A percentile compares a stretch with the other conserved stretches of the same genome.
Evolutionary conservation across 139 green algal species (phyloP).

Genomic region (Chlamydomonas eustigma): DNA sequence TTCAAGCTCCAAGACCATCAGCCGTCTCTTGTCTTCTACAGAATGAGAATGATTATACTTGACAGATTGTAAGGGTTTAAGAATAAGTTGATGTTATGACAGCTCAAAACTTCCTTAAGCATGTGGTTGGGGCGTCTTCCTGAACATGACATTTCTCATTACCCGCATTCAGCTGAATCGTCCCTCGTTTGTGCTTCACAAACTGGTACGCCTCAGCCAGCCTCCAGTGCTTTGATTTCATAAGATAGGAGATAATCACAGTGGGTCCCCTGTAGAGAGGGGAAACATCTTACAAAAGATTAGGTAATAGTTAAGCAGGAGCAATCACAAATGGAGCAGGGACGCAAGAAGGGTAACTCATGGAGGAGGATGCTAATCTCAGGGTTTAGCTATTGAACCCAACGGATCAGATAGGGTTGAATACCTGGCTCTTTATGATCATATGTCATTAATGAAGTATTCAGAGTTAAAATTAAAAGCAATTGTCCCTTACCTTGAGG

Average conservation of each 20-base stretch:
- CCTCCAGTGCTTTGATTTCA: slow-evolving; percentile 67
- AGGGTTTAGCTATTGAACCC: background rate
- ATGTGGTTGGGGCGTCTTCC: too few species aligned
- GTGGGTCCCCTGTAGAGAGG: slow-evolving; percentile 41
- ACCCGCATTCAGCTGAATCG: slow-evolving; percentile 4
- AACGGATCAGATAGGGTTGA: background rate
- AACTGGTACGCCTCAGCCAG: slow-evolving; percentile 64
- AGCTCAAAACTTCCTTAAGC: too few species aligned
- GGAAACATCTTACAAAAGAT: background rate
- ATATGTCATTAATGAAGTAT: background rate
- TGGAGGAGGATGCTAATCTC: too few species aligned
- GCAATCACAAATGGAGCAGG: background rate
- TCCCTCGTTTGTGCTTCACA: background rate
- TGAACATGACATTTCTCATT: too few species aligned
- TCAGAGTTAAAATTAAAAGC: background rate
- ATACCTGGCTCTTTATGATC: background rate
- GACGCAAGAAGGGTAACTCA: too few species aligned
- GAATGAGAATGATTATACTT: too few species aligned
- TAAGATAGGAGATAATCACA: slow-evolving; percentile 77
- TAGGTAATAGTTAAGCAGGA: background rate
- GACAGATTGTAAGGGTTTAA: too few species aligned
- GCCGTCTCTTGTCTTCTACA: background rate
- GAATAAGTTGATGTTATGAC: too few species aligned
- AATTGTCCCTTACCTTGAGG: slow-evolving; percentile 34
- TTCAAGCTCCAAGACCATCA: background rate